A percentile compares a stretch with the other conserved stretches of the same genome.
These are phyloP conservation scores for Anthracocystis walkeri DNA, from an alignment of 1,284 basidiomycete species.

Conservation along the genomic window DNA sequence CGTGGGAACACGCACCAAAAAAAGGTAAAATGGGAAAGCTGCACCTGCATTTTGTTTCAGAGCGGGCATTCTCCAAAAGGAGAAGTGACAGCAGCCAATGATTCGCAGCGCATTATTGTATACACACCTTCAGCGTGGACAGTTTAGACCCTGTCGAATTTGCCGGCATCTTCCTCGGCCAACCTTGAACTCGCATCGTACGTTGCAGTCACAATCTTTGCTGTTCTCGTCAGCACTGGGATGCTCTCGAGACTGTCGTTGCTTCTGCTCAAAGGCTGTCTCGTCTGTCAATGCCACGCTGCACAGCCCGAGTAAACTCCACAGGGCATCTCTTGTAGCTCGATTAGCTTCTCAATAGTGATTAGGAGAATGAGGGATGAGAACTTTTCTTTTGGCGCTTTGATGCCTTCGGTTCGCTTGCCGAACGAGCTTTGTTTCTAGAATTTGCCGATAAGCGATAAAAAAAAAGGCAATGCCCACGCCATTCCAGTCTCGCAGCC, in stretches of 20 bases:
- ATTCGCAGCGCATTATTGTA: constrained; percentile 20
- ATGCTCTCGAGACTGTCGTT: background rate
- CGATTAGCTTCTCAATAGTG: background rate
- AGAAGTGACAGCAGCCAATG: constrained; percentile 19
- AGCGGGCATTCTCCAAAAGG: background rate
- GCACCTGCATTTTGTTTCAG: too few species aligned
- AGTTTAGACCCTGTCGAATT: too few species aligned
- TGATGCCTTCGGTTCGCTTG: constrained; percentile 7
- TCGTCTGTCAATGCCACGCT: too few species aligned
- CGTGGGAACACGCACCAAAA: background rate
- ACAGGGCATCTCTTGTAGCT: background rate
- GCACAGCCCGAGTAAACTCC: too few species aligned
- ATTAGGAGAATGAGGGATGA: background rate
- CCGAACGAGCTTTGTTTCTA: constrained; percentile 18
- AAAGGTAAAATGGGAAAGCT: background rate
- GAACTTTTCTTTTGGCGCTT: background rate
- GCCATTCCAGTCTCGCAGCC: constrained; percentile 5
- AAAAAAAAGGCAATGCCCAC: background rate
- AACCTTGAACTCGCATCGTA: too few species aligned
- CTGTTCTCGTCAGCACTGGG: background rate
- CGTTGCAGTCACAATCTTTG: too few species aligned
- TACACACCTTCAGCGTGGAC: background rate
- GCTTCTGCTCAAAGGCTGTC: too few species aligned
- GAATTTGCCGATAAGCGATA: constrained; percentile 7
- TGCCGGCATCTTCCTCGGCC: too few species aligned